These are phyloP conservation scores for Geotrichum phurueaensis DNA, from an alignment of 1,139 yeast species.

Conservation along the genomic window DNA sequence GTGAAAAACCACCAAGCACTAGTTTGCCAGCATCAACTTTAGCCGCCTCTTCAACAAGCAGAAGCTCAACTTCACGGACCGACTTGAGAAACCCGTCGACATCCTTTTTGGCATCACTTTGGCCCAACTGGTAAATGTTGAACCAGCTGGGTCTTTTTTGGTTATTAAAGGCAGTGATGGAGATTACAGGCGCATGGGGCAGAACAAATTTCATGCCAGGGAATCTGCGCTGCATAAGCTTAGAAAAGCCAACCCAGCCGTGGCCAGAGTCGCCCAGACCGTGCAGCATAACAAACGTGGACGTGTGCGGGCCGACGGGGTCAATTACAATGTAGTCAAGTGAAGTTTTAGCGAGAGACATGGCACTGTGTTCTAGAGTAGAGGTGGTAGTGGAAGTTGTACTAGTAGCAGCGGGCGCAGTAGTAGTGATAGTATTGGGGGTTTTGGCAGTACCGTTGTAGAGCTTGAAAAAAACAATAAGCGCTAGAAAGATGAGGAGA, in stretches of 20 bases:
- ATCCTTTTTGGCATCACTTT: background rate
- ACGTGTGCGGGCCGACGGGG: slow-evolving; percentile 35
- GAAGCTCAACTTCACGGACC: background rate
- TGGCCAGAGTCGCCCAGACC: slow-evolving; percentile 82
- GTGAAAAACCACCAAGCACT: slow-evolving; percentile 10
- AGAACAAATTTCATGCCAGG: slow-evolving; percentile 1
- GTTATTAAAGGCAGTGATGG: background rate
- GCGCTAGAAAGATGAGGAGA: background rate
- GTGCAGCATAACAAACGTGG: slow-evolving; percentile 68
- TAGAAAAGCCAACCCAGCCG: slow-evolving; percentile 53
- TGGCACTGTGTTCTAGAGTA: background rate
- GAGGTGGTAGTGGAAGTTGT: background rate
- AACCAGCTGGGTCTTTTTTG: slow-evolving; percentile 6
- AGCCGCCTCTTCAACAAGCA: background rate
- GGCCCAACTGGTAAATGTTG: slow-evolving; percentile 1
- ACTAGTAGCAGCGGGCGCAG: background rate
- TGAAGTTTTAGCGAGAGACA: background rate
- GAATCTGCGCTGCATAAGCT: background rate
- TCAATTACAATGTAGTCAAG: background rate
- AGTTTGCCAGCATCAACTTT: slow-evolving; percentile 1
- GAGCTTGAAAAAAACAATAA: background rate
- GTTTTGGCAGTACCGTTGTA: background rate
- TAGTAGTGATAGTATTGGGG: background rate
- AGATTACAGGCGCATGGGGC: slow-evolving; percentile 1
- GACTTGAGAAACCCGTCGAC: background rate